Conservation (phyloP, 2,329 filamentous ascomycete genomes). For the Hypoxylon sp. region DNA sequence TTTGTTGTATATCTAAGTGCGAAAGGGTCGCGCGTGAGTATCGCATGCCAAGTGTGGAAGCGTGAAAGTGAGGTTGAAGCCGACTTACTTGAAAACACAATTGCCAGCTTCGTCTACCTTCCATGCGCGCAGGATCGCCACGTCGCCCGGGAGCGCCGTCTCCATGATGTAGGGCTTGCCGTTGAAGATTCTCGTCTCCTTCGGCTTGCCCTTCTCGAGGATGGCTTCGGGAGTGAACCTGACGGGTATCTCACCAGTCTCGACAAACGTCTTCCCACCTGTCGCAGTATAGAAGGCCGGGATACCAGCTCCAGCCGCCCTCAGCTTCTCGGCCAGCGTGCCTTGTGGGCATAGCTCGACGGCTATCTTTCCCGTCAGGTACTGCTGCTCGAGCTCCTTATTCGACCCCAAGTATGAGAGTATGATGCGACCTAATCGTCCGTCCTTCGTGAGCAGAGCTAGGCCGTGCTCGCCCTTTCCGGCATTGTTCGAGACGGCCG, state of each 20-base stretch:
- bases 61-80: not conserved
- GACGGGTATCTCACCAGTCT: slow-evolving; percentile 76
- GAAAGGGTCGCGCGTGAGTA: slow-evolving; percentile 17
- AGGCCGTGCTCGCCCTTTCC: slow-evolving; percentile 77
- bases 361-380: slow-evolving; percentile 78
- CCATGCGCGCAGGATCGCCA: slow-evolving; percentile 81
- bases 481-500: slow-evolving; percentile 85
- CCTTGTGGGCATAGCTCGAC: slow-evolving; percentile 84
- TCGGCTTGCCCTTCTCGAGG: slow-evolving; percentile 72
- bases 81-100: slow-evolving; percentile 76
- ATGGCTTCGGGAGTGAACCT: slow-evolving; percentile 70
- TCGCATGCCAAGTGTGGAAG: not conserved
- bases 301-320: slow-evolving; percentile 80
- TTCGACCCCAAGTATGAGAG: slow-evolving; percentile 83
- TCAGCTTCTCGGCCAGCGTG: slow-evolving; percentile 77
- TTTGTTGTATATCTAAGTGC: slow-evolving; percentile 78
- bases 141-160: slow-evolving; percentile 79
- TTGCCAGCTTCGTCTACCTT: slow-evolving; percentile 83
- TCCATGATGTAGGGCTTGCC: slow-evolving; percentile 83
- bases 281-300: slow-evolving; percentile 86
- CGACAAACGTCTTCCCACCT: slow-evolving; percentile 74
- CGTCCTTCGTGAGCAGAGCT: slow-evolving; percentile 74
- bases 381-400: slow-evolving; percentile 80
- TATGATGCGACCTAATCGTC: slow-evolving; percentile 78
- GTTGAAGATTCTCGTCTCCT: slow-evolving; percentile 79